These are phyloP conservation scores for Termitomyces eurrhizus DNA, from an alignment of 768 basidiomycete genomes.

Conservation along the genomic window DNA sequence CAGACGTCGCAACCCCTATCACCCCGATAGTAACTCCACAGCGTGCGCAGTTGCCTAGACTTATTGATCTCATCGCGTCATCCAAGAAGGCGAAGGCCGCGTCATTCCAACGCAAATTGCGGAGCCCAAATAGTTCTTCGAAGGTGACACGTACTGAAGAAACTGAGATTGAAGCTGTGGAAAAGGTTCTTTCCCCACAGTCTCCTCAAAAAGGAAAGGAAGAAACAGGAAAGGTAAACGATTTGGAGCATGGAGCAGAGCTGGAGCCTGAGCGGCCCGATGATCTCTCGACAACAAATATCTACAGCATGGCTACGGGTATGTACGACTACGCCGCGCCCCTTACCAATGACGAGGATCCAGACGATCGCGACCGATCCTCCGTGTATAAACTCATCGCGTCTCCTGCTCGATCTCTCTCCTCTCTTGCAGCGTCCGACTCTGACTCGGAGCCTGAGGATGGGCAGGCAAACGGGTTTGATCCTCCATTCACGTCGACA, in stretches of 20 bases:
- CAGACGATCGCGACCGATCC: slow-evolving; percentile 4
- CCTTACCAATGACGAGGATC: slow-evolving; percentile 10
- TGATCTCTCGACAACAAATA: not conserved
- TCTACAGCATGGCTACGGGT: not conserved
- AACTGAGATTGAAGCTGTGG: not conserved
- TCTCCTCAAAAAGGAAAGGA: not conserved
- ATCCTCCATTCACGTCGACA: slow-evolving; percentile 31
- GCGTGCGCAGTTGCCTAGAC: slow-evolving; percentile 28
- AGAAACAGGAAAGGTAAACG: not conserved
- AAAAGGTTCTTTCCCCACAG: not conserved
- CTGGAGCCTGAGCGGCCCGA: not conserved
- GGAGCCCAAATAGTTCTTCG: not conserved
- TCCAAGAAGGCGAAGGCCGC: slow-evolving; percentile 29
- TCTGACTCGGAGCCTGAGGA: slow-evolving; percentile 19
- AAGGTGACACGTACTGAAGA: not conserved
- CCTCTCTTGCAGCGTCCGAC: slow-evolving; percentile 30
- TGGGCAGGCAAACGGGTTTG: slow-evolving; percentile 20
- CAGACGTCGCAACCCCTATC: slow-evolving; percentile 17
- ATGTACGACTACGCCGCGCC: slow-evolving; percentile 9
- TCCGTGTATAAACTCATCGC: slow-evolving; percentile 16
- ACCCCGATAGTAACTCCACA: slow-evolving; percentile 23
- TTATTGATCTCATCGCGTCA: slow-evolving; percentile 43
- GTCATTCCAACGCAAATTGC: slow-evolving; percentile 18
- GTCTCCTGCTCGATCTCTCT: slow-evolving; percentile 31
- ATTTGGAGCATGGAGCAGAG: not conserved